Base-by-base conservation (phyloP, 2,329 filamentous ascomycete species). In the Amesomyces nigricolor region DNA sequence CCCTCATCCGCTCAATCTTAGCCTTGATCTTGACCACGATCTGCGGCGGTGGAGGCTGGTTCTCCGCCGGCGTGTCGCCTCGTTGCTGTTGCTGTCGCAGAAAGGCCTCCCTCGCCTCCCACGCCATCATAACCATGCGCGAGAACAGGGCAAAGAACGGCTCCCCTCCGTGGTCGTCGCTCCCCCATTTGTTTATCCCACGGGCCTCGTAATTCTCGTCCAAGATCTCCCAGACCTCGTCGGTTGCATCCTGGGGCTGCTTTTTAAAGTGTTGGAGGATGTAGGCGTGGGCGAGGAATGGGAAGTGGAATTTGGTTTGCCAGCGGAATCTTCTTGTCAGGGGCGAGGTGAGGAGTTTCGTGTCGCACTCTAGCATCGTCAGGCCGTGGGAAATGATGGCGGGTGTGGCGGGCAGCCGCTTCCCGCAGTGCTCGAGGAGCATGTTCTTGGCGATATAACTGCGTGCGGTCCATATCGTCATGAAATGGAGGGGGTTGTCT, bases 361-460 rank as follows among this genome's bases (percentile, higher is more conserved):
- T 71, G 45, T 75, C 73, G 48, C 64, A 70, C 38, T 73, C 66
- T 0, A 76, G 62, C 64, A 72, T 69, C 1, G 50, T 22, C 0
- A 74, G 48, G 0, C 72, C 71, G 32, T 68, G 39, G 0, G 54
- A 57, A 0, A 73, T 56, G 1, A 68, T 68, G 0, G 57, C 29
- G 8, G 47, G 38, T 72, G 65, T 14, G 0, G 64, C 54, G 1
- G 58, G 61, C 0, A 65, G 58, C 26, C 64, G 61, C 44, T 22
- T 67, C 0, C 71, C 68, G 54, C 78, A 75, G 54, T 78, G 68
- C 47, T 81, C 75, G 48, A 83, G 54, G 0, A 86, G 72, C 1
- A 71, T 74, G 45, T 58, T 67, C 62, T 75, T 81, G 0, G 80
- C 75, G 3, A 86, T 54, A 5, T 72, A 68, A 0, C 61, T 67